A percentile compares a stretch with the other conserved stretches of the same genome.
Evolutionary conservation across 2,329 filamentous ascomycete genomes (phyloP).

Genomic region (Didymella pinodella): DNA sequence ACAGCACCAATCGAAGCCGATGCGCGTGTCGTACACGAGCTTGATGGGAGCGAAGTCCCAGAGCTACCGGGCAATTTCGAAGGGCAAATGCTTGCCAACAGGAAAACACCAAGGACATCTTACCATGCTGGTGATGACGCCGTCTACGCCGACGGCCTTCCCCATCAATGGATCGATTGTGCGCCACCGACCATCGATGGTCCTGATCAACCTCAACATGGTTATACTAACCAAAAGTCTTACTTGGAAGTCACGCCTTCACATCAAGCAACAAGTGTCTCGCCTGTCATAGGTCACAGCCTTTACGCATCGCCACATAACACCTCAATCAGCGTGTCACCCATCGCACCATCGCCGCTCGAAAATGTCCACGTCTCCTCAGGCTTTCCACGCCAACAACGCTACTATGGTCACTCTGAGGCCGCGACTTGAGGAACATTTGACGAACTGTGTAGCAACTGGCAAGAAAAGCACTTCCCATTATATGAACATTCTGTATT

Average conservation of each 20-base stretch:
- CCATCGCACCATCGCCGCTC: conserved; percentile 23
- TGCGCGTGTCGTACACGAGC: conserved; percentile 31
- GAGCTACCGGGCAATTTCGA: conserved; percentile 31
- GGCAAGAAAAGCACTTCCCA: background rate
- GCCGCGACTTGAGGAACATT: background rate
- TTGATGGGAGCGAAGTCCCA: conserved; percentile 31
- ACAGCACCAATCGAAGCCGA: conserved; percentile 33
- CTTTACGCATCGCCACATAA: conserved; percentile 12
- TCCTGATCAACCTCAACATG: conserved; percentile 6
- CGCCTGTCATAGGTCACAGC: background rate
- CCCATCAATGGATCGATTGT: conserved; percentile 24
- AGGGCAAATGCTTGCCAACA: conserved; percentile 26
- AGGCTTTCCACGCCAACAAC: conserved; percentile 6
- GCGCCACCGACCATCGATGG: conserved; percentile 15
- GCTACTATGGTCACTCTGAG: conserved; percentile 11
- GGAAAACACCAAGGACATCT: conserved; percentile 11
- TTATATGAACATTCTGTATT: conserved; percentile 5
- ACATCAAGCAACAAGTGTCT: conserved; percentile 4
- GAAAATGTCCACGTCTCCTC: conserved; percentile 20
- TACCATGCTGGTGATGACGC: conserved; percentile 23
- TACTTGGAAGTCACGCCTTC: conserved; percentile 12
- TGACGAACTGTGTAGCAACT: background rate
- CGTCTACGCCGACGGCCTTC: conserved; percentile 11
- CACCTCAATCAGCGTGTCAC: conserved; percentile 18
- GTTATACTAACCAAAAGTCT: background rate